Evolutionary conservation across 1,139 yeast species (phyloP), one percentile per base, ranked within the genome.

Genomic region (Magnusiomyces tetraspermus): DNA sequence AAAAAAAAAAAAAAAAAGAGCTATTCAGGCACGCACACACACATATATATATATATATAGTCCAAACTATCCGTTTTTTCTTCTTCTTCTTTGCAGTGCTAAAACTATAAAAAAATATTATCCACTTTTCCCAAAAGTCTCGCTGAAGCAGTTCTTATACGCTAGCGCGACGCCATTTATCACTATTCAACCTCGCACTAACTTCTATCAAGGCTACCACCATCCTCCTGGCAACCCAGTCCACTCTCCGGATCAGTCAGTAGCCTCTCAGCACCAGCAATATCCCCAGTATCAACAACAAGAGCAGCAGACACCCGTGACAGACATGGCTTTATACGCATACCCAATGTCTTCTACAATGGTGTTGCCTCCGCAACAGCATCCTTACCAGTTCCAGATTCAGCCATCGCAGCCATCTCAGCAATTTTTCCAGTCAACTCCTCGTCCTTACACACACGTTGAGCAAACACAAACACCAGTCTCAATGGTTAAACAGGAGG

Each of bases 341-440:
- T 46, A 46, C 37, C 49, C 49, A 17, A 37, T 37, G 31, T 6
- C 49, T 33, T 17, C 26, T 2, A 46, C 36, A 26, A 46, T 46
- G 49, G 49, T 46, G 21, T 19, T 46, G 33, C 49, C 49, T 2
- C 21, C 42, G 22, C 49, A 46, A 26, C 49, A 46, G 26, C 43
- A 30, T 23, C 41, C 46, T 0, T 46, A 49, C 21, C 55, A 52
- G n/a, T 40, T 37, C 15, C 56, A 49, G 42, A 40, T 33, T 13
- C 50, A 46, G 24, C 53, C 40, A 10, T 55, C 45, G n/a, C 56
- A 38, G 44, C 53, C 52, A 10, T 50, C 47, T 17, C 58, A 53
- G 23, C 54, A 53, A 19, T 49, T 51, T 28, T 8, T 48, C 2
- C 53, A 48, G 17, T 33, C 56, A 3, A 40, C 52, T 3, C 56